Evolutionary conservation across 495 filamentous ascomycete species (phyloP).

Genomic region (Podospora tetraspora): DNA sequence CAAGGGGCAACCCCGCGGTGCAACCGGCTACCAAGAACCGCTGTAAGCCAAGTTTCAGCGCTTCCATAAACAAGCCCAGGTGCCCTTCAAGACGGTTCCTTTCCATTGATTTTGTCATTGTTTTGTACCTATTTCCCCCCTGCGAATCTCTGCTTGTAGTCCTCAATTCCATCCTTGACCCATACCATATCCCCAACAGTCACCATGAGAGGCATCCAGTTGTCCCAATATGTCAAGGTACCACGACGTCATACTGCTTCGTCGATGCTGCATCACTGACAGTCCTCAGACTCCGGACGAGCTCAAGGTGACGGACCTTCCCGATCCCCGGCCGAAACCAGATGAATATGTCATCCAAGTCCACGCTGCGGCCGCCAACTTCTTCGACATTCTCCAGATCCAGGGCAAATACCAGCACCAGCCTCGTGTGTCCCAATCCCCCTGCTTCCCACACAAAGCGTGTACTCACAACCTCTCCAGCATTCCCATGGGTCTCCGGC

Average conservation of each 20-base stretch:
- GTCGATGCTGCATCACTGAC: background rate
- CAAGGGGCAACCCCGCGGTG: slow-evolving; percentile 17
- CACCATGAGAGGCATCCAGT: slow-evolving; percentile 76
- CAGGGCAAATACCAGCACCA: slow-evolving; percentile 69
- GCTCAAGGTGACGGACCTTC: slow-evolving; percentile 66
- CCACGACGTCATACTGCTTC: background rate
- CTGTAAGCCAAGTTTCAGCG: background rate
- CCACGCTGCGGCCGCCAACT: slow-evolving; percentile 85
- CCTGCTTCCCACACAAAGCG: background rate
- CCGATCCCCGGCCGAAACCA: slow-evolving; percentile 60
- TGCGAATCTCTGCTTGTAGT: background rate
- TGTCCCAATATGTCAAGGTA: slow-evolving; percentile 76
- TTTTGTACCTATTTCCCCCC: background rate
- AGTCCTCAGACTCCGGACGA: slow-evolving; percentile 62
- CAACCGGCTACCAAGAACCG: background rate
- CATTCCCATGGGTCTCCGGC: slow-evolving; percentile 82
- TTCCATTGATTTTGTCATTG: background rate
- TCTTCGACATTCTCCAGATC: slow-evolving; percentile 92
- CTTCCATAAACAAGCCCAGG: background rate
- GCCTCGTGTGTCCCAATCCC: slow-evolving; percentile 36
- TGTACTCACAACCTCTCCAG: slow-evolving; percentile 22
- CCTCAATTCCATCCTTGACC: background rate
- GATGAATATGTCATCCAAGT: slow-evolving; percentile 85
- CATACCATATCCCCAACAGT: background rate
- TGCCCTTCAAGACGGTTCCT: background rate